These are phyloP conservation scores for Diaporthe vexans DNA, from an alignment of 2,329 filamentous ascomycete species.

Conservation along the genomic window DNA sequence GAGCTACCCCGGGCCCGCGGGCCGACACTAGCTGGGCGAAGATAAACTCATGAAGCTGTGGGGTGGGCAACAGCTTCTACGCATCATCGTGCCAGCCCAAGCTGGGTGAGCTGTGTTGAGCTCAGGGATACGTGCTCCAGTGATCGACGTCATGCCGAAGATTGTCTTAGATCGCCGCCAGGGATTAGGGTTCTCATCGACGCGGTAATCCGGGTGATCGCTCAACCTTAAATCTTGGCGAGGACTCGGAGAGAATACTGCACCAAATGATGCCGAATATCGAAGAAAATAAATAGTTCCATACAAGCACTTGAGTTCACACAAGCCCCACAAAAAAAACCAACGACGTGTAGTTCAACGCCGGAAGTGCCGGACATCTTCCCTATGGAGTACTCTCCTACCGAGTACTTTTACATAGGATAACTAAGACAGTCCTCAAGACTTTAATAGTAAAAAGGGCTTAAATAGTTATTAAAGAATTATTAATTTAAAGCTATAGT, in stretches of 20 bases:
- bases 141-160: constrained; percentile 33
- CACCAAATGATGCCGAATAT: too few species aligned
- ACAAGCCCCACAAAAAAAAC: not conserved
- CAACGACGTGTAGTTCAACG: not conserved
- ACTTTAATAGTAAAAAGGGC: too few species aligned
- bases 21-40: not conserved
- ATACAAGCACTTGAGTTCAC: not conserved
- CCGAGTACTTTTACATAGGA: too few species aligned
- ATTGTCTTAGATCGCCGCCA: constrained; percentile 18
- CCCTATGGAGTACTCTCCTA: too few species aligned
- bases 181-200: constrained; percentile 7
- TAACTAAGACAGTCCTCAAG: too few species aligned
- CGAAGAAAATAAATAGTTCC: not conserved
- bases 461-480: too few species aligned
- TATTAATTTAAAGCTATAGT: too few species aligned
- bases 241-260: not conserved
- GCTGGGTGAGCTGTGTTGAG: constrained; percentile 16
- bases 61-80: not conserved
- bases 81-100: constrained; percentile 26
- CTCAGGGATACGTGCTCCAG: not conserved
- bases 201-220: not conserved
- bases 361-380: not conserved
- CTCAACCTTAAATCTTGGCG: not conserved
- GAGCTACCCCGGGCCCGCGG: not conserved
- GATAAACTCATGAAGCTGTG: not conserved